Conservation (phyloP, 371 early-diverging fungal species). For the Actinomortierella ambigua region DNA sequence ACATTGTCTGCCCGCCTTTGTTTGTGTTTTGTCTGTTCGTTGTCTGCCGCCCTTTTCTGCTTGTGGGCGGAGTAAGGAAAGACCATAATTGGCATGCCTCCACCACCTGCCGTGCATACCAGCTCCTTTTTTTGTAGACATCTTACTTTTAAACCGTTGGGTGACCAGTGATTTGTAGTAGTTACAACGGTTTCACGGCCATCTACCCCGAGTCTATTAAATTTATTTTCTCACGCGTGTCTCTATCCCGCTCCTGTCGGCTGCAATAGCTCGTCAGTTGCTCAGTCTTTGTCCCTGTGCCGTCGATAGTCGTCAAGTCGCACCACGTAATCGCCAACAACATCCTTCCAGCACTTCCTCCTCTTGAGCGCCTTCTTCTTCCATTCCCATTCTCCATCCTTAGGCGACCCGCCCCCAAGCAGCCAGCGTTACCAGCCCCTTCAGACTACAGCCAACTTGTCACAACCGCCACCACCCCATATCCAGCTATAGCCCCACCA, state of each 20-base stretch:
- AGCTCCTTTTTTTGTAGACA: too few species aligned
- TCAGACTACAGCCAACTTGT: too few species aligned
- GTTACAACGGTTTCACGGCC: background rate
- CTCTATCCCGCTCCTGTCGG: too few species aligned
- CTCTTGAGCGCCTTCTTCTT: too few species aligned
- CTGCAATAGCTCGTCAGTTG: constrained; percentile 23
- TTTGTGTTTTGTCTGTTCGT: background rate
- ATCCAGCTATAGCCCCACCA: background rate
- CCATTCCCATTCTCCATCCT: constrained; percentile 11
- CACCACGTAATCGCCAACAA: constrained; percentile 34
- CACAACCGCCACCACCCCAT: too few species aligned
- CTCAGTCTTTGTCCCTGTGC: constrained; percentile 34
- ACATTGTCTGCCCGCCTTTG: background rate
- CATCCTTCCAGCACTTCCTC: constrained; percentile 23
- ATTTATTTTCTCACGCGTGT: too few species aligned
- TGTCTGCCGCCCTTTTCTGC: background rate
- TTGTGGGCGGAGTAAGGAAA: background rate
- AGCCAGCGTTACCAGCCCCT: background rate
- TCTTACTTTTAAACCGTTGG: background rate
- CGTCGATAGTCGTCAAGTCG: constrained; percentile 31
- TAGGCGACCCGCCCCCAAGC: background rate
- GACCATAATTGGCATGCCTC: background rate
- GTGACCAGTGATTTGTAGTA: background rate
- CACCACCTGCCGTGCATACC: too few species aligned
- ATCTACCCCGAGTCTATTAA: background rate